A percentile compares a stretch with the other conserved stretches of the same genome.
These are phyloP conservation scores for Plasmodium ovale DNA, from an alignment of 169 alveolate species.

Conservation along the genomic window DNA sequence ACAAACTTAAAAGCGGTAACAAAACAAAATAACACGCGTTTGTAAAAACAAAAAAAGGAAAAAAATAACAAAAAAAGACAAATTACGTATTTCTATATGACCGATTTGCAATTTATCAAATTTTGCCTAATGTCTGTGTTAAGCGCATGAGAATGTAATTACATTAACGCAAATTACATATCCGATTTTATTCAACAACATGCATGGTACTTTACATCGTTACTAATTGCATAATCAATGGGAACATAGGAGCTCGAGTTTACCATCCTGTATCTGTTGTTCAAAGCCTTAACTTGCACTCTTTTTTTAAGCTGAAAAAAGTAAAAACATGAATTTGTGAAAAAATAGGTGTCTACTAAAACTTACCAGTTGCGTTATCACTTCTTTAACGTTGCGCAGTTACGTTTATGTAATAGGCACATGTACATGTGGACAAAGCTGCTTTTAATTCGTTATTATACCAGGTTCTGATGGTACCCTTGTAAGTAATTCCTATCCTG, in stretches of 20 bases:
- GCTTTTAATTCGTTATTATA: neutral
- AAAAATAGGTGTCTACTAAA: neutral
- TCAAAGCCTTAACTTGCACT: slow-evolving; percentile 24
- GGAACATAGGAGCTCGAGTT: slow-evolving; percentile 16
- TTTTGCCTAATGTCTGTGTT: neutral
- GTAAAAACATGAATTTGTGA: neutral
- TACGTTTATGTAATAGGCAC: neutral
- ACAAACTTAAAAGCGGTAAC: neutral
- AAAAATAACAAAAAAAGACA: neutral
- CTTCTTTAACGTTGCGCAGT: neutral
- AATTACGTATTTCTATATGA: neutral
- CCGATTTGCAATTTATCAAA: neutral
- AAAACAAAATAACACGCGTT: neutral
- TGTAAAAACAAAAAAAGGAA: neutral
- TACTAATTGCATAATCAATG: slow-evolving; percentile 1
- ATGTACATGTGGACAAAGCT: neutral
- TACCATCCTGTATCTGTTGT: slow-evolving; percentile 38
- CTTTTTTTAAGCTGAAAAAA: slow-evolving; percentile 22
- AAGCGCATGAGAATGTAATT: neutral
- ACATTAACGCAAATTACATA: neutral
- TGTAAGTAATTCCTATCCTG: neutral
- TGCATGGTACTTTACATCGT: neutral
- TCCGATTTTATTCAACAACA: slow-evolving; percentile 1
- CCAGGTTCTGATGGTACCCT: slow-evolving; percentile 13
- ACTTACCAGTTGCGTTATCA: neutral